Conservation (phyloP, 495 filamentous ascomycete genomes). For the Trichoderma orchidacearum region DNA sequence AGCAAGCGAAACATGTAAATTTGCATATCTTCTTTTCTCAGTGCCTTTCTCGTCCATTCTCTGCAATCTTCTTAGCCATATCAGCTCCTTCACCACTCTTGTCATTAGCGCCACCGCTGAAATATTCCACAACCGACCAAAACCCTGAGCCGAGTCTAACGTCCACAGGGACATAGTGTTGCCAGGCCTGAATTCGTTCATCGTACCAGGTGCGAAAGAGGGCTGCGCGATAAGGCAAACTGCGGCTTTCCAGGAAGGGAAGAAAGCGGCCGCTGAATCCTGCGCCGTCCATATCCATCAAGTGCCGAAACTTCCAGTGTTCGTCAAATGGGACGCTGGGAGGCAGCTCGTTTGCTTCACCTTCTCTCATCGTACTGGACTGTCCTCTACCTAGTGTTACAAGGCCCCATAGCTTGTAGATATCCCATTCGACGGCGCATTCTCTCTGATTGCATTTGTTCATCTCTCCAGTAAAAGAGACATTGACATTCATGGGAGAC, state of each 20-base stretch:
- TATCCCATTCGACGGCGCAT: conserved; percentile 17
- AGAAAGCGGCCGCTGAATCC: conserved; percentile 91
- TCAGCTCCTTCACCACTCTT: conserved; percentile 10
- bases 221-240: conserved; percentile 78
- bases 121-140: conserved; percentile 58
- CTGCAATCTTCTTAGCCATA: conserved; percentile 53
- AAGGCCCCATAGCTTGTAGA: conserved; percentile 26
- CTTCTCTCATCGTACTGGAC: conserved; percentile 41
- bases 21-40: conserved; percentile 70
- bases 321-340: conserved; percentile 86
- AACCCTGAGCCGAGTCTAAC: conserved; percentile 69
- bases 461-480: background rate
- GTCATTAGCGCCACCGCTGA: conserved; percentile 40
- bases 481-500: background rate
- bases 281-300: conserved; percentile 94
- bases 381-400: conserved; percentile 37
- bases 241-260: conserved; percentile 70
- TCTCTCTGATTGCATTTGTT: background rate
- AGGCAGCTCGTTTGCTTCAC: conserved; percentile 81
- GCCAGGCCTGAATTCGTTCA: conserved; percentile 88
- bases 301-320: conserved; percentile 69
- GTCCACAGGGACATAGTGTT: conserved; percentile 77
- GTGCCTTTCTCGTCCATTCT: conserved; percentile 53
- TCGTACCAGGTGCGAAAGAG: conserved; percentile 92
- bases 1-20: conserved; percentile 87